phyloP scores from a whole-genome alignment of 345 rosid species.

The Arabis alpina region DNA sequence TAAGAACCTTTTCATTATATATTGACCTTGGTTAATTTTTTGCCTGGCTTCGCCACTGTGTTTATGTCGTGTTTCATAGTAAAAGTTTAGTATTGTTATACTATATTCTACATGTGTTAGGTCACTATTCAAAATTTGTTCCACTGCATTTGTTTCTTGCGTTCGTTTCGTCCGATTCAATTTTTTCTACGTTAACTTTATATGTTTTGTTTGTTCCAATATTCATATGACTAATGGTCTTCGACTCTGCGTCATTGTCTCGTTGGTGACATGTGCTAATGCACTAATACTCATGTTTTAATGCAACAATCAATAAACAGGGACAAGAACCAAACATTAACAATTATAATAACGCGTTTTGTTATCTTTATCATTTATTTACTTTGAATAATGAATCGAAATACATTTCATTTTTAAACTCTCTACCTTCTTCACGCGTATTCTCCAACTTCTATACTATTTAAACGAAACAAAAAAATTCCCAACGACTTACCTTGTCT shows the following conservation, averaged over 20 bases:
- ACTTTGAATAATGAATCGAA: background rate
- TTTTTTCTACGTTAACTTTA: background rate
- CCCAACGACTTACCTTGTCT: constrained; percentile 29
- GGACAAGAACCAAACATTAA: constrained; percentile 42
- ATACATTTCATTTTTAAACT: background rate
- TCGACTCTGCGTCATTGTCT: constrained; percentile 8
- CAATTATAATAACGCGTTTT: constrained; percentile 52
- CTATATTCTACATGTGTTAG: too few relatives aligned
- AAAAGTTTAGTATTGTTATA: too few relatives aligned
- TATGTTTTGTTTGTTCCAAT: background rate
- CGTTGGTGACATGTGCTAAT: constrained; percentile 20
- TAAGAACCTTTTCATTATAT: too few relatives aligned
- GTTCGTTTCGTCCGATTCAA: background rate
- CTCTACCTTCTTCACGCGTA: constrained; percentile 37
- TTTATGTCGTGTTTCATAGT: background rate
- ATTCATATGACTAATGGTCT: background rate
- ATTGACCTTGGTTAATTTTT: too few relatives aligned
- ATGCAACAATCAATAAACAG: constrained; percentile 16
- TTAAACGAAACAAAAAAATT: background rate
- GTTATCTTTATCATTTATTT: background rate
- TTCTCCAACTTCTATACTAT: constrained; percentile 8
- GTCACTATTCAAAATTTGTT: background rate
- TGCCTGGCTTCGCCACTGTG: too few relatives aligned
- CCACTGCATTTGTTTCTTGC: background rate
- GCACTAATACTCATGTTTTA: constrained; percentile 33